Evolutionary conservation across 192 early-diverging fungal genomes (phyloP).

Genomic region (Linnemannia elongata): DNA sequence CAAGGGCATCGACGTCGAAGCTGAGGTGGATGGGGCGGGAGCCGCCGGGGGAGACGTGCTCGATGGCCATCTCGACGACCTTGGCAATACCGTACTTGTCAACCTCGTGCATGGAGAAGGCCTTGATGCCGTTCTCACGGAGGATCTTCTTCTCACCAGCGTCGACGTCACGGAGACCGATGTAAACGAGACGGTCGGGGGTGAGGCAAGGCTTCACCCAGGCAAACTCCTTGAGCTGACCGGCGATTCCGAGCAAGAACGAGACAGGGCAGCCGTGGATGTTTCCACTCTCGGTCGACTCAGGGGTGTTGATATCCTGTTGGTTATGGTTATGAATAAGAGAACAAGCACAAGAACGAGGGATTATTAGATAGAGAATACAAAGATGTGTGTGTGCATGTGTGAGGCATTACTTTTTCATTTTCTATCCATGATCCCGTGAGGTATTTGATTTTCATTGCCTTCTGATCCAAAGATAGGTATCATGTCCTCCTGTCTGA

Average conservation of each 20-base stretch:
- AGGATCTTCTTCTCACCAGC: conserved; percentile 88
- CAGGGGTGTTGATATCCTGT: conserved; percentile 93
- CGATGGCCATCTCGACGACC: conserved; percentile 93
- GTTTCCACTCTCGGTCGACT: conserved; percentile 89
- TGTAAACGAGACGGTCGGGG: conserved; percentile 88
- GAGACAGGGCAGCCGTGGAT: conserved; percentile 96
- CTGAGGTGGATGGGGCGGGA: conserved; percentile 87
- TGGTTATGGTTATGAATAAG: no score
- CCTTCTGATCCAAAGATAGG: background rate
- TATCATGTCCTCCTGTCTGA: background rate
- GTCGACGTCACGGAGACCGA: conserved; percentile 97
- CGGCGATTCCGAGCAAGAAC: conserved; percentile 87
- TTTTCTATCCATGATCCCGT: background rate
- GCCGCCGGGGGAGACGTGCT: conserved; percentile 84
- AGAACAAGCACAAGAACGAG: background rate
- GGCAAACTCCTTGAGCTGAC: conserved; percentile 71
- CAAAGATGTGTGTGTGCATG: background rate
- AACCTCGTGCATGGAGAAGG: conserved; percentile 97
- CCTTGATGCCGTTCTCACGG: conserved; percentile 86
- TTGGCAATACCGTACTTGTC: conserved; percentile 94
- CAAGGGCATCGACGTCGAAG: conserved; percentile 97
- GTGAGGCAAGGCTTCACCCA: conserved; percentile 88
- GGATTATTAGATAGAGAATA: background rate
- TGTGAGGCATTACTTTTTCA: background rate
- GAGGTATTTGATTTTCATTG: background rate